A percentile compares a stretch with the other conserved stretches of the same genome.
phyloP scores from a whole-genome alignment of 345 rosid genomes.

The Leavenworthia alabamica region DNA sequence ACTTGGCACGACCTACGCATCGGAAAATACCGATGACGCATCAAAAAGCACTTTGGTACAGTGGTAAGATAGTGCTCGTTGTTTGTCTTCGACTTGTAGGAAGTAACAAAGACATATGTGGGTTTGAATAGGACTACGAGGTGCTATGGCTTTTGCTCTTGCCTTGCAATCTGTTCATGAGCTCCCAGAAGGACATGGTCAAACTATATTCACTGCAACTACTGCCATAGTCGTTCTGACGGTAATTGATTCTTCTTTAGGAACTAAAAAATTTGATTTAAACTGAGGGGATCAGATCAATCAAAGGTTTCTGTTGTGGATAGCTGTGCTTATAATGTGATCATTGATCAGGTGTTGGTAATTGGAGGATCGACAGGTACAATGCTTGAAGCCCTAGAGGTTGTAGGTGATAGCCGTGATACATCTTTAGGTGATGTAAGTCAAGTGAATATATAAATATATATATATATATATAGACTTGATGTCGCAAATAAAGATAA shows the following conservation, averaged over 20 bases:
- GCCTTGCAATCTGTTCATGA: constrained; percentile 95
- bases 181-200: constrained; percentile 95
- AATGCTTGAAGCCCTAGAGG: constrained; percentile 91
- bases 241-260: constrained; percentile 35
- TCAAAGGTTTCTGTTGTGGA: no score
- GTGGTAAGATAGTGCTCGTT: constrained; percentile 55
- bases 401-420: constrained; percentile 73
- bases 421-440: constrained; percentile 63
- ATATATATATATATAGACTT: no score
- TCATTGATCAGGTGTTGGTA: constrained; percentile 71
- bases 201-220: constrained; percentile 90
- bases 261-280: no score
- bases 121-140: constrained; percentile 60
- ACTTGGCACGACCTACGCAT: constrained; percentile 61
- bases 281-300: no score
- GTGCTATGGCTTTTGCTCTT: constrained; percentile 99
- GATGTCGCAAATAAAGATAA: no score
- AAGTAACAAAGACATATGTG: no score
- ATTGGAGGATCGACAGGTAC: constrained; percentile 99
- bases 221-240: constrained; percentile 91
- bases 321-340: no score
- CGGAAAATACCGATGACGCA: constrained; percentile 74
- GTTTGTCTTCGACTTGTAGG: neutral
- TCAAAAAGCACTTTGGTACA: constrained; percentile 97
- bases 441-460: no score